Evolutionary conservation across 306 rosid genomes (phyloP).

Genomic region (Lithocarpus polystachyus): DNA sequence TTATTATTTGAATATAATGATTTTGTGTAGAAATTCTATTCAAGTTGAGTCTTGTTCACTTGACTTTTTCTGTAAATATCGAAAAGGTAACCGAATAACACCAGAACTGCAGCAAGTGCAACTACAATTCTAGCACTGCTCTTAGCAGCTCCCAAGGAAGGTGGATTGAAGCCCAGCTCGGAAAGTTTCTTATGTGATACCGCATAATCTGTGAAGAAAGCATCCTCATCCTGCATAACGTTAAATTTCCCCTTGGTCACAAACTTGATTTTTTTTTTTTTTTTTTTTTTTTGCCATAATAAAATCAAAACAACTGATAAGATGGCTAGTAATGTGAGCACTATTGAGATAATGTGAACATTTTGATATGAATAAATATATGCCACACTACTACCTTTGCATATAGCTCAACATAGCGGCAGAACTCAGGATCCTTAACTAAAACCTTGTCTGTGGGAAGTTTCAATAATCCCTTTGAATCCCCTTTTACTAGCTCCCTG

Average conservation of each 20-base stretch:
- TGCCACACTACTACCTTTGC: conserved; percentile 40
- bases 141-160: not conserved
- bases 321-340: not conserved
- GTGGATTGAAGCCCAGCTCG: conserved; percentile 56
- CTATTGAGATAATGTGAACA: not conserved
- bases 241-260: not conserved
- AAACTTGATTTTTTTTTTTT: not conserved
- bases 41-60: conserved; percentile 6
- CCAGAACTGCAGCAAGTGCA: conserved; percentile 44
- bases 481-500: conserved; percentile 54
- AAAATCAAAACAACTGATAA: not conserved
- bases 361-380: not conserved
- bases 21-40: not conserved
- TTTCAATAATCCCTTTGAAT: conserved; percentile 43
- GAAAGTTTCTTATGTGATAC: conserved; percentile 84
- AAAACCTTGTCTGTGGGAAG: conserved; percentile 77
- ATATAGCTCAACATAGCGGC: conserved; percentile 50
- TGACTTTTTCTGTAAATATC: conserved; percentile 31
- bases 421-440: conserved; percentile 49
- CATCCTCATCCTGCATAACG: conserved; percentile 55
- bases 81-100: conserved; percentile 48
- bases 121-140: conserved; percentile 19
- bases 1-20: not conserved
- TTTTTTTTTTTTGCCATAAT: too few relatives aligned
- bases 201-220: conserved; percentile 65